A percentile compares a stretch with the other conserved stretches of the same genome.
These are phyloP conservation scores for Coleophoma eucalyptorum DNA, from an alignment of 2,329 filamentous ascomycete genomes.

Conservation along the genomic window DNA sequence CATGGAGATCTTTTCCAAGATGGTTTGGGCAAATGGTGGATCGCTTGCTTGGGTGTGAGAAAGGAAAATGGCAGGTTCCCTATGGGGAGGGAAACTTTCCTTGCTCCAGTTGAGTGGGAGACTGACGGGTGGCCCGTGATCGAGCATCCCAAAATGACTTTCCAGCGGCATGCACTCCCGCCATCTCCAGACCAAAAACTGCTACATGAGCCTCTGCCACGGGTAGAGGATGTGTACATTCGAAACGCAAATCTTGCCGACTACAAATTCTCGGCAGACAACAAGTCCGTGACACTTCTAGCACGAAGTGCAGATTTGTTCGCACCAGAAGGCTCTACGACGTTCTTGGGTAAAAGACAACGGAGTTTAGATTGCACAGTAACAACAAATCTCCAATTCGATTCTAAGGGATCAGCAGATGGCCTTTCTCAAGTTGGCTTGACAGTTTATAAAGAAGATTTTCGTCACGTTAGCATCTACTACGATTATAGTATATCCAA, in stretches of 20 bases:
- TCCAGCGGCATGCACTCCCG: neutral
- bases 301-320: slow-evolving; percentile 30
- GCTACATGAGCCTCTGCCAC: neutral
- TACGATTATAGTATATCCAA: slow-evolving; percentile 2
- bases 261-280: neutral
- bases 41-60: slow-evolving; percentile 27
- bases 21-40: slow-evolving; percentile 34
- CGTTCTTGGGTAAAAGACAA: slow-evolving; percentile 9
- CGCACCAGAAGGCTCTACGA: slow-evolving; percentile 15
- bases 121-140: slow-evolving; percentile 39
- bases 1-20: slow-evolving; percentile 39
- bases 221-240: neutral
- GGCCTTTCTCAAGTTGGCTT: slow-evolving; percentile 21
- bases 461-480: neutral
- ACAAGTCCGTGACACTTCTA: slow-evolving; percentile 4
- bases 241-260: neutral
- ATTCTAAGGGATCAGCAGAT: slow-evolving; percentile 24
- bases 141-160: slow-evolving; percentile 21
- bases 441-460: slow-evolving; percentile 8
- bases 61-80: neutral
- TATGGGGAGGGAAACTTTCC: slow-evolving; percentile 38
- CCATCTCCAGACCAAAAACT: too few species aligned
- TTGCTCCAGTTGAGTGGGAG: slow-evolving; percentile 37
- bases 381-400: neutral
- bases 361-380: neutral